Base-by-base conservation (phyloP, 129 eudicot genomes). In the Flaveria bidentis region DNA sequence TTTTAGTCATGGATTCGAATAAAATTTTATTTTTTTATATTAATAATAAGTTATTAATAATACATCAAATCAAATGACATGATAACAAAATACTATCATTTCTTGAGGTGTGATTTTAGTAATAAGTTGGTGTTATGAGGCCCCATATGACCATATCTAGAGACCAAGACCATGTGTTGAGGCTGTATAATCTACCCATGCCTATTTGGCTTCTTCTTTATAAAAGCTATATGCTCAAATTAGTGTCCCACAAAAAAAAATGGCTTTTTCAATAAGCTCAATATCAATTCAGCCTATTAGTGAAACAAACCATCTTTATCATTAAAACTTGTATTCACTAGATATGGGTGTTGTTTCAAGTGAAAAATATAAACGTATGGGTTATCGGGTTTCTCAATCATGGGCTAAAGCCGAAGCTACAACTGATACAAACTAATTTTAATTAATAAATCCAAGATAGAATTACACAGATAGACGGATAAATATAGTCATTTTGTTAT, bases 181-280 rank as follows among this genome's bases (percentile, higher is more conserved):
- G 77, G 55, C 52, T 16, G 41, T 7, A 36, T 63, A 3, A 9
- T 51, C 28, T 28, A 78, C 72, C 69, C 42, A 78, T 71, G 36
- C 70, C 82, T 60, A 25, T 78, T 78, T 70, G 82, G 82, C 71
- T 70, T 8, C 71, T 58, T 78, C 77, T 49, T 47, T 76, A 78
- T n/a, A 78, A 70, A 78, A 62, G 64, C 55, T 36, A 70, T 71
- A 71, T 70, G 71, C 82, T 63, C 65, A 70, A 60, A 78, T 49
- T 47, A 69, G 65, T 71, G 76, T 60, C 77, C 76, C 82, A 78
- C 33, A 57, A 70, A 70, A 57, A 70, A 70, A 78, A 28, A 58
- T 42, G 76, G 71, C 71, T 70, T 60, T 70, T 69, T 20, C 71
- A 46, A 64, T 28, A 73, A 58, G 5, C 18, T 69, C 42, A 36